Evolutionary conservation across 306 rosid genomes (phyloP).

Genomic region (Cucumis cinereus): DNA sequence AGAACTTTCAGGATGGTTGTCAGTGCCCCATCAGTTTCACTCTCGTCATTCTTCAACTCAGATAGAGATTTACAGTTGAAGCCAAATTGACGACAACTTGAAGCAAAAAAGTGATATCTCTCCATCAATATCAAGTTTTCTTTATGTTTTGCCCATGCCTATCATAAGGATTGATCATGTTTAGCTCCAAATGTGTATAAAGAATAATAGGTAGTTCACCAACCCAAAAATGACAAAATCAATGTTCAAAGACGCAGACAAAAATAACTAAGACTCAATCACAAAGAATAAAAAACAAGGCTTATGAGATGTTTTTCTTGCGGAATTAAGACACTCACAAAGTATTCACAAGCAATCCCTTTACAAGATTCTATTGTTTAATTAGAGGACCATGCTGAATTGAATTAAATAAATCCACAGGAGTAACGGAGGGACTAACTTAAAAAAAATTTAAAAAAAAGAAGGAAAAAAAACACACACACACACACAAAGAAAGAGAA

Average conservation of each 20-base stretch:
- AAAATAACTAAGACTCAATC: neutral
- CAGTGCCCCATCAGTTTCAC: constrained; percentile 74
- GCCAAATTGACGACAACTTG: constrained; percentile 79
- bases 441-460: neutral
- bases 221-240: constrained; percentile 1
- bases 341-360: neutral
- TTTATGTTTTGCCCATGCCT: constrained; percentile 87
- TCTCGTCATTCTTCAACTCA: constrained; percentile 60
- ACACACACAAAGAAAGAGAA: neutral
- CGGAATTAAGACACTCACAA: neutral
- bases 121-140: constrained; percentile 77
- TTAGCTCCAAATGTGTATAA: neutral
- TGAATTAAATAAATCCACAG: neutral
- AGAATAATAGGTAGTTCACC: constrained; percentile 1
- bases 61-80: constrained; percentile 64
- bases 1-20: constrained; percentile 56
- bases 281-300: neutral
- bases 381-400: neutral
- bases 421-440: neutral
- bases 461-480: too few relatives aligned
- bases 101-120: constrained; percentile 79
- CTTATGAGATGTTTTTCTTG: neutral
- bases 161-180: constrained; percentile 13
- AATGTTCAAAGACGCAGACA: constrained; percentile 5
- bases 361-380: neutral